Conservation (phyloP, 176 grass and related monocot genomes). For the Echinochloa phyllopogon region DNA sequence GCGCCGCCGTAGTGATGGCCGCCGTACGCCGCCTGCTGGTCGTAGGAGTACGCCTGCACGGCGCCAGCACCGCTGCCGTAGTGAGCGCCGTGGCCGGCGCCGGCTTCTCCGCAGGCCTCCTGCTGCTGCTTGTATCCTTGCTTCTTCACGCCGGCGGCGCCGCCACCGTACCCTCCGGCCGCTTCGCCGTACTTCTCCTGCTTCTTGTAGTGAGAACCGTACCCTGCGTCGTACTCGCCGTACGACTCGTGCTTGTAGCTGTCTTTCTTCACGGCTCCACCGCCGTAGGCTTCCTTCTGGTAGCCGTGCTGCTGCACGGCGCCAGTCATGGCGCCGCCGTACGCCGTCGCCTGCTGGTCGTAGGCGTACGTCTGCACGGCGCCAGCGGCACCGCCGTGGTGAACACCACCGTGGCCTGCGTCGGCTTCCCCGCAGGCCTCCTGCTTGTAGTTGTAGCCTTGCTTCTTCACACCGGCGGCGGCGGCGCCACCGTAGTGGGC, state of each 20-base stretch:
- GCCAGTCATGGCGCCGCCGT: conserved; percentile 4
- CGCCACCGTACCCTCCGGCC: neutral
- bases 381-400: neutral
- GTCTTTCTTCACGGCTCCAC: neutral
- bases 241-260: neutral
- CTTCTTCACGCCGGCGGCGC: neutral
- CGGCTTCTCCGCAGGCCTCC: no score
- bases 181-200: neutral
- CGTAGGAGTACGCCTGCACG: neutral
- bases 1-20: neutral
- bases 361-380: neutral
- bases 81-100: neutral
- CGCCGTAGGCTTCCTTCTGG: neutral
- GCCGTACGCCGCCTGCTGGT: neutral
- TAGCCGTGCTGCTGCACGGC: neutral
- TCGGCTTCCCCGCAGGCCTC: neutral
- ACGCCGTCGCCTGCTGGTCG: conserved; percentile 9
- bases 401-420: neutral
- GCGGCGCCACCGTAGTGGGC: neutral
- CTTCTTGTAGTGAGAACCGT: neutral
- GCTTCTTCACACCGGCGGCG: neutral
- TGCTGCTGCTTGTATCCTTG: neutral
- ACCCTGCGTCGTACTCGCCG: neutral
- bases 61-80: neutral
- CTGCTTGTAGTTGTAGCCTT: neutral